Percentiles rank a stretch among this genome's conserved stretches.
phyloP scores from a whole-genome alignment of 108 stramenopile species.

The Nannochloropsis granulata region DNA sequence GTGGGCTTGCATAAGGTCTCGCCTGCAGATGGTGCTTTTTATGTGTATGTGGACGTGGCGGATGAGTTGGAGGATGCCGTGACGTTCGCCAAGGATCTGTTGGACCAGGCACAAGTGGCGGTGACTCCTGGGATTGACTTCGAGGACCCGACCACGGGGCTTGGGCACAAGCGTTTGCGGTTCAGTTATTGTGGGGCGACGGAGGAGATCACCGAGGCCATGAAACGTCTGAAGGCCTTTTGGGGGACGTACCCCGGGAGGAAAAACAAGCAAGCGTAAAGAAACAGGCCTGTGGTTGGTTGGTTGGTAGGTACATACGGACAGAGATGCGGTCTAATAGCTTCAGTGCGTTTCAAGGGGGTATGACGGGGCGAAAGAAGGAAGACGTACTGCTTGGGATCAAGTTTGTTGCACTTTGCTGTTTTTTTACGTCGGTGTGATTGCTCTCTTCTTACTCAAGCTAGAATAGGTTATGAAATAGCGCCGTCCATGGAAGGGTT shows the following conservation, averaged over 20 bases:
- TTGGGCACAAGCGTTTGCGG: constrained; percentile 62
- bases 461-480: no score
- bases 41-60: constrained; percentile 67
- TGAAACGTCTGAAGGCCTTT: neutral
- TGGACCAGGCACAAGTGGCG: constrained; percentile 54
- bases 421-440: no score
- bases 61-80: constrained; percentile 42
- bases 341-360: no score
- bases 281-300: no score
- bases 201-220: neutral
- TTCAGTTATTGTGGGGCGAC: constrained; percentile 45
- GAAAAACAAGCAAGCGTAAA: neutral
- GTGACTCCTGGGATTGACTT: constrained; percentile 80
- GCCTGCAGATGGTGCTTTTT: constrained; percentile 55
- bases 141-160: constrained; percentile 51
- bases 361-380: no score
- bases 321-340: no score
- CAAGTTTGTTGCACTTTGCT: no score
- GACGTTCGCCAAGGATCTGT: constrained; percentile 12
- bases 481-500: no score
- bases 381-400: no score
- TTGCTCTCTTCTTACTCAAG: no score
- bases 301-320: no score
- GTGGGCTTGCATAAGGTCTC: neutral
- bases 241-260: neutral